phyloP scores from a whole-genome alignment of 371 early-diverging fungal genomes.

The Capillidium heterosporum region DNA sequence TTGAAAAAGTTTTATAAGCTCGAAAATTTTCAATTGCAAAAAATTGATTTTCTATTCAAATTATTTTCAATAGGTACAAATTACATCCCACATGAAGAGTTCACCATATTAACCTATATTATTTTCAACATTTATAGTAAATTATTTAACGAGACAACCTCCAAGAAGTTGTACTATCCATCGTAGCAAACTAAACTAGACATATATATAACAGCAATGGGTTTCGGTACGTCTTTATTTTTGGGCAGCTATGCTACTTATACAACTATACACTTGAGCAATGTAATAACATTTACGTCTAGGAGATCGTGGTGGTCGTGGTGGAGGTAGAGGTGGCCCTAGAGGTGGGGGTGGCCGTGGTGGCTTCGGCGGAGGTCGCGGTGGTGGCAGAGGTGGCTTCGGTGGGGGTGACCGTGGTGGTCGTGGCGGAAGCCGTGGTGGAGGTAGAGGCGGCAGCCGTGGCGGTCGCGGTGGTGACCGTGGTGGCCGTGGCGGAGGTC shows the following conservation, averaged over 20 bases:
- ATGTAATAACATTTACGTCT: neutral
- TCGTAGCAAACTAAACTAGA: no score
- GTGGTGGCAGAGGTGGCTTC: slow-evolving; percentile 20
- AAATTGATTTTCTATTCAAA: no score
- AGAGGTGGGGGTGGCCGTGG: slow-evolving; percentile 18
- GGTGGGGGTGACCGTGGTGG: slow-evolving; percentile 25
- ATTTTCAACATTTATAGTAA: no score
- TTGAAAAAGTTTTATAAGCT: no score
- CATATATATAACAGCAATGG: neutral
- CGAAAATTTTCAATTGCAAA: no score
- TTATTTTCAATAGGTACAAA: no score
- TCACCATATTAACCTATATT: no score
- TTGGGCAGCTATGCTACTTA: neutral
- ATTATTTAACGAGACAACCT: no score
- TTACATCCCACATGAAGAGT: no score
- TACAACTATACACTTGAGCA: no score
- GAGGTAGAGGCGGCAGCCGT: slow-evolving; percentile 18
- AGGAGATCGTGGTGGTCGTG: slow-evolving; percentile 20
- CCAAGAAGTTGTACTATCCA: no score
- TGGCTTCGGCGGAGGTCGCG: slow-evolving; percentile 23
- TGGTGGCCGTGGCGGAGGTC: slow-evolving; percentile 6
- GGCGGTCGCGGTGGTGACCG: slow-evolving; percentile 23
- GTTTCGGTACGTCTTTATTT: slow-evolving; percentile 2
- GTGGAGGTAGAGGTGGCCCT: slow-evolving; percentile 19
- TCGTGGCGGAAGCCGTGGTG: slow-evolving; percentile 16